Evolutionary conservation across 2,329 filamentous ascomycete genomes (phyloP).

Genomic region (Colletotrichum melonis): DNA sequence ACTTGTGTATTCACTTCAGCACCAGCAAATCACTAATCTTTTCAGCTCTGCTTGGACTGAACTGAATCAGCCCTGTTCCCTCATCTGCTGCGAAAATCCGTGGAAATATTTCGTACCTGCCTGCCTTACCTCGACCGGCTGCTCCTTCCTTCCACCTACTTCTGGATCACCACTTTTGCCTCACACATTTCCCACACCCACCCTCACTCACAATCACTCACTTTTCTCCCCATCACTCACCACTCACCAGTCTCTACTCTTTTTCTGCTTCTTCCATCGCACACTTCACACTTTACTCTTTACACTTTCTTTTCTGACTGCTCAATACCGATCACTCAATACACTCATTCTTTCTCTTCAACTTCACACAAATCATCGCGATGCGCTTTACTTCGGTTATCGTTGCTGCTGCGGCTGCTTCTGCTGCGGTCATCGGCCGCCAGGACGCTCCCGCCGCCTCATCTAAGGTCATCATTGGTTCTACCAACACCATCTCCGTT

Average conservation of each 20-base stretch:
- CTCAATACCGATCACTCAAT: not conserved
- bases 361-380: not conserved
- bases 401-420: conserved; percentile 22
- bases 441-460: conserved; percentile 1
- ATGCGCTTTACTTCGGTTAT: conserved; percentile 27
- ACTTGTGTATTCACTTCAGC: conserved; percentile 7
- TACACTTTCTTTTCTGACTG: not conserved
- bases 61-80: not conserved
- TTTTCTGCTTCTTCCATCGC: not conserved
- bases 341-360: not conserved
- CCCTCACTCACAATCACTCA: not conserved
- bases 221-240: not conserved
- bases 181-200: not conserved
- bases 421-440: conserved; percentile 23
- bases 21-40: not conserved
- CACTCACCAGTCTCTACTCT: no score
- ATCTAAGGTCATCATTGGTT: conserved; percentile 53
- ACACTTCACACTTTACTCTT: not conserved
- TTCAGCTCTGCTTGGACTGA: not conserved
- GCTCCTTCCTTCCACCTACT: not conserved
- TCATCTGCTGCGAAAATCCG: not conserved
- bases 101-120: not conserved
- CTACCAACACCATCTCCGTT: conserved; percentile 51
- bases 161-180: not conserved
- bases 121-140: not conserved